A percentile compares a stretch with the other conserved stretches of the same genome.
phyloP scores from a whole-genome alignment of 306 rosid genomes.

The Vicia sativa region DNA sequence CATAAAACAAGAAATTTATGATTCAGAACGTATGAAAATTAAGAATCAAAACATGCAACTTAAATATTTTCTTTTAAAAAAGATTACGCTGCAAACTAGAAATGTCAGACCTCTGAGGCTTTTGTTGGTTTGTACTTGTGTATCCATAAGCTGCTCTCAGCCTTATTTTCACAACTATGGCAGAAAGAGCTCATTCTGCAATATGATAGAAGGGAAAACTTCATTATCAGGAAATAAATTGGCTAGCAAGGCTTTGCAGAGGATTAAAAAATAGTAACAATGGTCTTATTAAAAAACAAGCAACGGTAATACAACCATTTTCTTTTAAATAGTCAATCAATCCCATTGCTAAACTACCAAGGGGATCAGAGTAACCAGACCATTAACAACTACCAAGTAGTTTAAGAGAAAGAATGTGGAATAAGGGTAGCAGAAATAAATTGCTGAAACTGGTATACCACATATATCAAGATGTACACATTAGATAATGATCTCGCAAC shows the following conservation, averaged over 20 bases:
- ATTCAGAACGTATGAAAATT: conserved; percentile 7
- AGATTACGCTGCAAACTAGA: conserved; percentile 25
- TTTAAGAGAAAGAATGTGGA: neutral
- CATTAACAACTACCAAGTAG: conserved; percentile 17
- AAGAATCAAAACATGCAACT: conserved; percentile 32
- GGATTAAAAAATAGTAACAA: conserved; percentile 1
- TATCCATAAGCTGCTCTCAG: conserved; percentile 66
- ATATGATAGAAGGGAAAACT: conserved; percentile 31
- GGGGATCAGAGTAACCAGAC: conserved; percentile 7
- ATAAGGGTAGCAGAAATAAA: conserved; percentile 5
- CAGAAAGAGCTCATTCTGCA: conserved; percentile 58
- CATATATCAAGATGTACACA: conserved; percentile 8
- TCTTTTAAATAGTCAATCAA: conserved; percentile 19
- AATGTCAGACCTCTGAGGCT: conserved; percentile 64
- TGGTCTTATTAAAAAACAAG: conserved; percentile 7
- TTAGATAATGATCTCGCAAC: conserved; percentile 9
- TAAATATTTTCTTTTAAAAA: neutral
- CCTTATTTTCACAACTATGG: conserved; percentile 49
- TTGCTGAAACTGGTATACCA: conserved; percentile 6
- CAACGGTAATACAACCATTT: conserved; percentile 20
- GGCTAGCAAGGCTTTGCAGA: conserved; percentile 31
- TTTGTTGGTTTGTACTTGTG: conserved; percentile 76
- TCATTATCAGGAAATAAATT: conserved; percentile 27
- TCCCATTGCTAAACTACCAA: conserved; percentile 10
- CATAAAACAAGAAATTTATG: conserved; percentile 28